phyloP scores from a whole-genome alignment of 1,284 basidiomycete species.

The Retiboletus flavoniger region DNA sequence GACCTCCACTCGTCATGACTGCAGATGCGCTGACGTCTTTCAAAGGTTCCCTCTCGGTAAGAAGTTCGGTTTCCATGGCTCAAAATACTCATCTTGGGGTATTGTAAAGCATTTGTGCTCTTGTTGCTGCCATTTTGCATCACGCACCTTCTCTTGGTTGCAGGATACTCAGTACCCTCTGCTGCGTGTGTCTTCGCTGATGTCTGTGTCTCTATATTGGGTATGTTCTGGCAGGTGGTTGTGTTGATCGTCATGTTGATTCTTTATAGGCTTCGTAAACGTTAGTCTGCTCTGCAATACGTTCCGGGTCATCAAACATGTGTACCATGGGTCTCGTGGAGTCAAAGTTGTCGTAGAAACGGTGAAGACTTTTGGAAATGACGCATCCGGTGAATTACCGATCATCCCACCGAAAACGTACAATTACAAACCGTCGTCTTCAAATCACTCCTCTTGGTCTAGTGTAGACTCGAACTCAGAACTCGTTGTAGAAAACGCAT shows the following conservation, averaged over 20 bases:
- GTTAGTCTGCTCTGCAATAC: conserved; percentile 66
- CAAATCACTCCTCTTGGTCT: conserved; percentile 13
- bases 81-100: conserved; percentile 1
- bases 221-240: conserved; percentile 38
- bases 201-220: conserved; percentile 53
- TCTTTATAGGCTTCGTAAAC: conserved; percentile 55
- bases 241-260: conserved; percentile 5
- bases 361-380: conserved; percentile 27
- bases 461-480: conserved; percentile 21
- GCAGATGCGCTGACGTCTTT: conserved; percentile 7
- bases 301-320: conserved; percentile 59
- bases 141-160: conserved; percentile 47
- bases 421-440: neutral
- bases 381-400: conserved; percentile 22
- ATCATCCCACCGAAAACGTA: conserved; percentile 5
- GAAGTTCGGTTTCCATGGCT: conserved; percentile 16
- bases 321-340: conserved; percentile 37
- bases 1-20: conserved; percentile 19
- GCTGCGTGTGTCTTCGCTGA: conserved; percentile 49
- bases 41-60: conserved; percentile 62
- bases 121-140: conserved; percentile 62
- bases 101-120: conserved; percentile 51
- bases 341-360: conserved; percentile 16
- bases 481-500: conserved; percentile 13
- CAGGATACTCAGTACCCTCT: conserved; percentile 48